A percentile compares a stretch with the other conserved stretches of the same genome.
Evolutionary conservation across 768 basidiomycete genomes (phyloP).

Genomic region (Mycena maculata): DNA sequence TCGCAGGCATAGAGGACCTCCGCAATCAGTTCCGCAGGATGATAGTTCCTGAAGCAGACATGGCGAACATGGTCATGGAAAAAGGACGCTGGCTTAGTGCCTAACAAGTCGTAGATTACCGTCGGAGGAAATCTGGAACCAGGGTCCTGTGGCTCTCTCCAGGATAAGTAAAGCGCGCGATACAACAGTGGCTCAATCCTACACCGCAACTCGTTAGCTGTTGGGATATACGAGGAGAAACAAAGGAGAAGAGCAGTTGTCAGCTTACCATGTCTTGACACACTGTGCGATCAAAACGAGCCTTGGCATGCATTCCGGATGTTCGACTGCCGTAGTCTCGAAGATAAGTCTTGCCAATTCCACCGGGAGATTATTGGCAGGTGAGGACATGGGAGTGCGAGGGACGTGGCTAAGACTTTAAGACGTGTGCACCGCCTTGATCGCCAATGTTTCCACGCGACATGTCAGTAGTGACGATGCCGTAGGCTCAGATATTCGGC

Average conservation of each 20-base stretch:
- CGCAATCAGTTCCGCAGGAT: background rate
- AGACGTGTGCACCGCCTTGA: too few relatives aligned
- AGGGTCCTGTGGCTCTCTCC: background rate
- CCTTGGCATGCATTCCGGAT: background rate
- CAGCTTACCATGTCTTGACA: background rate
- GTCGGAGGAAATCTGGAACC: background rate
- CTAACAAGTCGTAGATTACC: background rate
- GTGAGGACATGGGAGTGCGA: background rate
- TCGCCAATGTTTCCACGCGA: too few relatives aligned
- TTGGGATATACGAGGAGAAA: background rate
- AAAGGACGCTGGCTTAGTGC: background rate
- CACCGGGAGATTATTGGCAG: background rate
- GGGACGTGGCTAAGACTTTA: too few relatives aligned
- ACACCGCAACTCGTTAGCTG: background rate
- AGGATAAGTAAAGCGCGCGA: background rate
- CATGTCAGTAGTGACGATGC: too few relatives aligned
- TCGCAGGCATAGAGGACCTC: background rate
- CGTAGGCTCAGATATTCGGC: too few relatives aligned
- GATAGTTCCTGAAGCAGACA: background rate
- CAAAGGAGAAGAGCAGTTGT: background rate
- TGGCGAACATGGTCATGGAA: background rate
- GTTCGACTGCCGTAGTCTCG: background rate
- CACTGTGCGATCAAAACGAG: background rate
- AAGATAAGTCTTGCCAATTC: background rate
- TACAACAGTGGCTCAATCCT: too few relatives aligned